These are phyloP conservation scores for Nyssa sinensis DNA, from an alignment of 148 eudicot species.

Conservation along the genomic window DNA sequence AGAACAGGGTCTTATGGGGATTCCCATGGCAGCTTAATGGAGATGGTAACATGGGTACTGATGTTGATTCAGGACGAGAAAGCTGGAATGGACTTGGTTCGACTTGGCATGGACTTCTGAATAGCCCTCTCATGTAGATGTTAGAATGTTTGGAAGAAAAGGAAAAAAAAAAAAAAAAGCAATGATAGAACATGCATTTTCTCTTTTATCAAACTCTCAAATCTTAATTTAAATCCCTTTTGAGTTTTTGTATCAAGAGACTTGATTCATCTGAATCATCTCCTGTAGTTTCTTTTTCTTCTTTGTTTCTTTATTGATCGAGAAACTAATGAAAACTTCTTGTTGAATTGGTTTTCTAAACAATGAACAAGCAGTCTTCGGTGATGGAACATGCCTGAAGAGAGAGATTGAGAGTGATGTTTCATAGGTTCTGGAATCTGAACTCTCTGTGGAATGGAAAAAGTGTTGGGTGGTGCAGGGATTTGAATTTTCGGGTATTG, in stretches of 20 bases:
- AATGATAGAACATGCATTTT: neutral
- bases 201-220: conserved; percentile 21
- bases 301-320: neutral
- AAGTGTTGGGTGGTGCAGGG: conserved; percentile 1
- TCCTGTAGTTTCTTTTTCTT: neutral
- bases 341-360: neutral
- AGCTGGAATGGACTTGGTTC: conserved; percentile 56
- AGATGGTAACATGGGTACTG: conserved; percentile 32
- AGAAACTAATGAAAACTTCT: conserved; percentile 1
- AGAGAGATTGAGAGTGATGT: conserved; percentile 11
- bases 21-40: conserved; percentile 62
- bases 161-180: neutral
- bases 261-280: conserved; percentile 18
- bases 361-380: too few species aligned
- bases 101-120: conserved; percentile 63
- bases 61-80: conserved; percentile 36
- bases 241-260: conserved; percentile 17
- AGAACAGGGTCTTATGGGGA: conserved; percentile 46
- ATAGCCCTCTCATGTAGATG: conserved; percentile 68
- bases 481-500: neutral
- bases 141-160: neutral
- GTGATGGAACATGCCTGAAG: too few species aligned
- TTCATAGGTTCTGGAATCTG: neutral
- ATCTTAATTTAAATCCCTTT: conserved; percentile 11
- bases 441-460: neutral